These are phyloP conservation scores for Alternaria angustiovoidea DNA, from an alignment of 2,329 filamentous ascomycete genomes.

Conservation along the genomic window DNA sequence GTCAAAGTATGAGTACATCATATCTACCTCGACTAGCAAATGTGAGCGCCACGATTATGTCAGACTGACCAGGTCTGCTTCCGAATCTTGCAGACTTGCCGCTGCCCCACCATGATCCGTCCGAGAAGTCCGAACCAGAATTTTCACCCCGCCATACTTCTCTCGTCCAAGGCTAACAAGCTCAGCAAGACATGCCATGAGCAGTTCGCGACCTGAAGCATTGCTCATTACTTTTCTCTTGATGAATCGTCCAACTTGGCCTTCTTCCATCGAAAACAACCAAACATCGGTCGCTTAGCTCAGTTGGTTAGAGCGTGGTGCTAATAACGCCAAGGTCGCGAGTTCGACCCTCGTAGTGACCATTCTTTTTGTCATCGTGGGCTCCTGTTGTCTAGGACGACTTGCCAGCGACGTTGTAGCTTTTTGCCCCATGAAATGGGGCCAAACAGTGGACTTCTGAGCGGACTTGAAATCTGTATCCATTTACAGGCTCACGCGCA, in stretches of 20 bases:
- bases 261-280: conserved; percentile 9
- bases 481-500: neutral
- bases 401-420: neutral
- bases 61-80: neutral
- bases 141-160: neutral
- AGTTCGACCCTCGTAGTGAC: conserved; percentile 26
- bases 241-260: accelerated
- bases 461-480: accelerated
- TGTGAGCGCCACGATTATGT: neutral
- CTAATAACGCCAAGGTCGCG: conserved; percentile 29
- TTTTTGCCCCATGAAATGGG: neutral
- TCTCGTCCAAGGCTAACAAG: neutral
- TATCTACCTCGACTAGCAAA: neutral
- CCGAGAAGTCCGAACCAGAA: conserved; percentile 2
- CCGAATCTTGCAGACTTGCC: neutral
- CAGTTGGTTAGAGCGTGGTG: conserved; percentile 27
- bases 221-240: neutral
- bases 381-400: neutral
- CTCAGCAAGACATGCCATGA: neutral
- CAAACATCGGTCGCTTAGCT: conserved; percentile 23
- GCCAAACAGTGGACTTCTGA: neutral
- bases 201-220: neutral
- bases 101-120: conserved; percentile 6
- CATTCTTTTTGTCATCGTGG: conserved; percentile 14
- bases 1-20: neutral